Evolutionary conservation across 1,284 basidiomycete genomes (phyloP).

Genomic region (Austropuccinia psidii): DNA sequence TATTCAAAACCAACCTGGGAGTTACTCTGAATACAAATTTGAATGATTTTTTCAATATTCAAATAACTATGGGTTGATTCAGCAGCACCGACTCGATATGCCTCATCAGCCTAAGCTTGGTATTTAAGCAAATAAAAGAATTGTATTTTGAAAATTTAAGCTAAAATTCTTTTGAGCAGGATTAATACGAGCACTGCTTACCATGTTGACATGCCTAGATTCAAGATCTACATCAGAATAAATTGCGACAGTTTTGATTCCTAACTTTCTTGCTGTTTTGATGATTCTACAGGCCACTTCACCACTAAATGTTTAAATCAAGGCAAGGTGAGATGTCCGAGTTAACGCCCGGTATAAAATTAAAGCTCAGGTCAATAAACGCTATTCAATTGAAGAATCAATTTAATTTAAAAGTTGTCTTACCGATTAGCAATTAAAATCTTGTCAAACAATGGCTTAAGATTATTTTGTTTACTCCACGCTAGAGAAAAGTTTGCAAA

Average conservation of each 20-base stretch:
- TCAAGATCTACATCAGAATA: conserved; percentile 75
- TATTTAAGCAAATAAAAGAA: not conserved
- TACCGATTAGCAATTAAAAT: conserved; percentile 33
- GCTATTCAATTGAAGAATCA: no score
- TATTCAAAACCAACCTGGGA: conserved; percentile 59
- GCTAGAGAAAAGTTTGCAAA: not conserved
- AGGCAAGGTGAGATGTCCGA: no score
- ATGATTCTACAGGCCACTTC: conserved; percentile 92
- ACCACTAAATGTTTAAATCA: conserved; percentile 55
- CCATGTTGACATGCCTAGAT: conserved; percentile 62
- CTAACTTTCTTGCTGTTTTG: conserved; percentile 74
- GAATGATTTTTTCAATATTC: conserved; percentile 77
- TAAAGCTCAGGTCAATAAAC: no score
- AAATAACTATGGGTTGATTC: conserved; percentile 81
- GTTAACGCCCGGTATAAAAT: not conserved
- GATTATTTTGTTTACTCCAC: not conserved
- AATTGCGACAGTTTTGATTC: conserved; percentile 80
- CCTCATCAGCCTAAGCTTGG: conserved; percentile 74
- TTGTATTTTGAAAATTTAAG: not conserved
- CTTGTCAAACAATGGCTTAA: conserved; percentile 20
- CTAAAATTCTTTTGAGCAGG: not conserved
- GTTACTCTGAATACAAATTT: conserved; percentile 66
- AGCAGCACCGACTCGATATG: conserved; percentile 84
- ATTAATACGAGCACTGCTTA: conserved; percentile 4
- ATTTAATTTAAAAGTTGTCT: no score